Evolutionary conservation across 73 alveolate species (phyloP).

Genomic region (Symbiodinium pilosum): DNA sequence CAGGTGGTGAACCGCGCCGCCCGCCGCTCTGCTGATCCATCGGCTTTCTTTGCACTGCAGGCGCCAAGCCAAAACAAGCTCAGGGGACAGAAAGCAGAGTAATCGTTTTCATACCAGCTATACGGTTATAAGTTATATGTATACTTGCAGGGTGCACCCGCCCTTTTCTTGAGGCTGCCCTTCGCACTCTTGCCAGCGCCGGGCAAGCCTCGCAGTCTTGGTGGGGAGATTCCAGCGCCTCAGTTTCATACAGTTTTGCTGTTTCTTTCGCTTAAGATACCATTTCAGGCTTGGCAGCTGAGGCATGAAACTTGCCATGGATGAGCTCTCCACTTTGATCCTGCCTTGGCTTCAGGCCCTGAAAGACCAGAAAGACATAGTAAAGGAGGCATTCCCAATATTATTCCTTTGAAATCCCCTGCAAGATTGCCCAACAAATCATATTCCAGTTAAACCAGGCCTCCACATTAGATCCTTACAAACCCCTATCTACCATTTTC

Average conservation of each 20-base stretch:
- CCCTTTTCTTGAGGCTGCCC: not conserved
- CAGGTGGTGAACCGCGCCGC: not conserved
- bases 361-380: not conserved
- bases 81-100: too few species aligned
- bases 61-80: too few species aligned
- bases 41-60: not conserved
- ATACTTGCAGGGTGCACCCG: too few species aligned
- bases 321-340: constrained; percentile 52
- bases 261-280: too few species aligned
- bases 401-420: too few species aligned
- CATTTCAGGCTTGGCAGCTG: too few species aligned
- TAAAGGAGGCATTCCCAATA: too few species aligned
- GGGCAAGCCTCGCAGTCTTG: not conserved
- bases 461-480: not conserved
- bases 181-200: not conserved
- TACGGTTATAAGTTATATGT: too few species aligned
- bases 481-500: not conserved
- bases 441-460: too few species aligned
- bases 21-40: not conserved
- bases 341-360: constrained; percentile 77
- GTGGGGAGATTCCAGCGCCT: constrained; percentile 1
- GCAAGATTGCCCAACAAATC: too few species aligned
- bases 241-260: not conserved
- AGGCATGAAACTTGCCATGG: constrained; percentile 64
- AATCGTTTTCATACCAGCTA: too few species aligned